These are phyloP conservation scores for Populus alba DNA, from an alignment of 345 rosid species.

Conservation along the genomic window DNA sequence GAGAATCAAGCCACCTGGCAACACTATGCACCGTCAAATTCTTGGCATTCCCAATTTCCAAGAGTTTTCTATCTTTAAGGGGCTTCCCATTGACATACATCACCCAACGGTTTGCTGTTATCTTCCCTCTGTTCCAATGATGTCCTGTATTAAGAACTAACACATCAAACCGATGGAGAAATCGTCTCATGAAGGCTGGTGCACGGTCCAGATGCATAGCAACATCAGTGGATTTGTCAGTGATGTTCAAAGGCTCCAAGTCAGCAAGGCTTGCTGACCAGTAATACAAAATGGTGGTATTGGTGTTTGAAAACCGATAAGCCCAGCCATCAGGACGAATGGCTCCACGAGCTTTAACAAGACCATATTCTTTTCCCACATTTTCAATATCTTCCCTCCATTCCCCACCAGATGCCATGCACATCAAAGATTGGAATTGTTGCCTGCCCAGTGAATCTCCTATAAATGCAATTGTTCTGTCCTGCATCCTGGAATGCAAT, in stretches of 20 bases:
- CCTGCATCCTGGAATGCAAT: constrained; percentile 42
- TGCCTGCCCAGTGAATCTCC: constrained; percentile 63
- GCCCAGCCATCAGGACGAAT: constrained; percentile 56
- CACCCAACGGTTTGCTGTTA: constrained; percentile 43
- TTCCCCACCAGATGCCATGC: constrained; percentile 50
- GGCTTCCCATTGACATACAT: constrained; percentile 50
- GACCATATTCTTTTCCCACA: constrained; percentile 47
- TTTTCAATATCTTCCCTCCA: constrained; percentile 42
- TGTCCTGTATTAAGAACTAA: constrained; percentile 55
- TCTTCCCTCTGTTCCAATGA: constrained; percentile 55
- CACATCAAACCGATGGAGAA: constrained; percentile 35
- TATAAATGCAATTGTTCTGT: constrained; percentile 49
- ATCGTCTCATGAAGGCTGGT: constrained; percentile 40
- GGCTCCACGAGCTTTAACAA: constrained; percentile 33
- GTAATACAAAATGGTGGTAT: constrained; percentile 54
- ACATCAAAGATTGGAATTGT: constrained; percentile 63
- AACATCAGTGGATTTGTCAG: constrained; percentile 27
- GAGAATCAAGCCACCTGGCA: constrained; percentile 48
- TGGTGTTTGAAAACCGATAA: constrained; percentile 46
- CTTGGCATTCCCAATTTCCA: constrained; percentile 36
- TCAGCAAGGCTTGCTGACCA: constrained; percentile 58
- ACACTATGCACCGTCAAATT: constrained; percentile 46
- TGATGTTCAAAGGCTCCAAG: constrained; percentile 36
- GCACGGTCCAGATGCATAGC: constrained; percentile 64
- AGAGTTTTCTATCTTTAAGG: constrained; percentile 24